Conservation (phyloP, 139 green algal genomes). For the Closterium sp. region DNA sequence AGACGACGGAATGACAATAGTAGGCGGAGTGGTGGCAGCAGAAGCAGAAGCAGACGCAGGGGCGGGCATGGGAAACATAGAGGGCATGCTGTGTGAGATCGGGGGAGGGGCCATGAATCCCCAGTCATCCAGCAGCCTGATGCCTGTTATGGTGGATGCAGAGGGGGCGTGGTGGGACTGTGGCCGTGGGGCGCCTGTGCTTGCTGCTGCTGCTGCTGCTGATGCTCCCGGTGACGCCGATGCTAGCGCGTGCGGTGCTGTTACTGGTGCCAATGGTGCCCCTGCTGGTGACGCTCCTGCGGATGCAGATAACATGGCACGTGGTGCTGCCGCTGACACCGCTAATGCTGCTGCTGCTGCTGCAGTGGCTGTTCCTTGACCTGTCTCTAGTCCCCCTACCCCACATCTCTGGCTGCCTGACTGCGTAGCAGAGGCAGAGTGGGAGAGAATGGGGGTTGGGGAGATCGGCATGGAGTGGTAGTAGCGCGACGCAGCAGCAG, state of each 20-base stretch:
- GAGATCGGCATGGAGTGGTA: background rate
- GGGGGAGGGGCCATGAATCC: background rate
- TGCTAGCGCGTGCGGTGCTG: no score
- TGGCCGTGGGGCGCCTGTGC: background rate
- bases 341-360: background rate
- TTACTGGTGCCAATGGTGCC: background rate
- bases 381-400: no score
- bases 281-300: background rate
- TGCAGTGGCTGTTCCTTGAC: background rate
- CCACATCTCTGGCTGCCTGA: no score
- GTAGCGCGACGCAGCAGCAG: background rate
- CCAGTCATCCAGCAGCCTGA: background rate
- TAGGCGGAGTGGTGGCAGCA: background rate
- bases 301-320: background rate
- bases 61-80: background rate
- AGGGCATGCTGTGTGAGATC: background rate
- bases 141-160: background rate
- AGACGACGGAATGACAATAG: background rate
- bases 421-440: background rate
- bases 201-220: background rate
- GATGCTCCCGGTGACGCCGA: background rate
- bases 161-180: background rate
- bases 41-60: background rate
- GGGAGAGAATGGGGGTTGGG: background rate
- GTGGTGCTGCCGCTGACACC: background rate